Evolutionary conservation across 1,139 yeast genomes (phyloP).

Genomic region (Hyphopichia fennica): DNA sequence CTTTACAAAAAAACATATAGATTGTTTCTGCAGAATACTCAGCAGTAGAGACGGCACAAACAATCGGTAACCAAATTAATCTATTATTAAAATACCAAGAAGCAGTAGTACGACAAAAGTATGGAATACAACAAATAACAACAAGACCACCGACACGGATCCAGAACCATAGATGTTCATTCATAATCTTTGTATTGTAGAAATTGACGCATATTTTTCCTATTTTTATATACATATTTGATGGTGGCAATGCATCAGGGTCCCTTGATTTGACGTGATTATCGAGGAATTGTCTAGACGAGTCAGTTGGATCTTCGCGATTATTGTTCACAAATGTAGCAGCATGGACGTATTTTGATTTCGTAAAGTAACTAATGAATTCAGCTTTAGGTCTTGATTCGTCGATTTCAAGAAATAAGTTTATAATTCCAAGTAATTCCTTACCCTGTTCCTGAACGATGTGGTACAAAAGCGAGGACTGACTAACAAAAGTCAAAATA

Average conservation of each 20-base stretch:
- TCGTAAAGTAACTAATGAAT: slow-evolving; percentile 9
- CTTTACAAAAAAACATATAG: slow-evolving; percentile 26
- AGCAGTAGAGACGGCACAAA: slow-evolving; percentile 33
- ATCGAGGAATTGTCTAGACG: neutral
- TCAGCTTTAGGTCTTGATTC: slow-evolving; percentile 25
- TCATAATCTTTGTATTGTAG: slow-evolving; percentile 15
- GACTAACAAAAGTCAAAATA: slow-evolving; percentile 28
- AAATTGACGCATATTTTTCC: slow-evolving; percentile 17
- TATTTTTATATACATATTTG: slow-evolving; percentile 18
- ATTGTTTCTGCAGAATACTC: slow-evolving; percentile 37
- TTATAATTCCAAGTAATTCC: slow-evolving; percentile 18
- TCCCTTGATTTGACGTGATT: slow-evolving; percentile 17
- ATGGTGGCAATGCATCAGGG: slow-evolving; percentile 34
- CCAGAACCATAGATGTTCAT: slow-evolving; percentile 33
- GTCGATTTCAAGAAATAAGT: slow-evolving; percentile 28
- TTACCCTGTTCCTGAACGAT: slow-evolving; percentile 19
- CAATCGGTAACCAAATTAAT: slow-evolving; percentile 35
- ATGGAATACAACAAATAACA: slow-evolving; percentile 27
- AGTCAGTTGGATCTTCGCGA: neutral
- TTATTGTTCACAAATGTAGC: neutral
- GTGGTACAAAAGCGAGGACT: slow-evolving; percentile 23
- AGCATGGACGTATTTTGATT: neutral
- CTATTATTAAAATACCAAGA: slow-evolving; percentile 29
- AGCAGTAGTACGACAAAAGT: slow-evolving; percentile 30
- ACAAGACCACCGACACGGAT: slow-evolving; percentile 27